Base-by-base conservation (phyloP, 2,329 filamentous ascomycete genomes). In the Exserohilum rostratum region DNA sequence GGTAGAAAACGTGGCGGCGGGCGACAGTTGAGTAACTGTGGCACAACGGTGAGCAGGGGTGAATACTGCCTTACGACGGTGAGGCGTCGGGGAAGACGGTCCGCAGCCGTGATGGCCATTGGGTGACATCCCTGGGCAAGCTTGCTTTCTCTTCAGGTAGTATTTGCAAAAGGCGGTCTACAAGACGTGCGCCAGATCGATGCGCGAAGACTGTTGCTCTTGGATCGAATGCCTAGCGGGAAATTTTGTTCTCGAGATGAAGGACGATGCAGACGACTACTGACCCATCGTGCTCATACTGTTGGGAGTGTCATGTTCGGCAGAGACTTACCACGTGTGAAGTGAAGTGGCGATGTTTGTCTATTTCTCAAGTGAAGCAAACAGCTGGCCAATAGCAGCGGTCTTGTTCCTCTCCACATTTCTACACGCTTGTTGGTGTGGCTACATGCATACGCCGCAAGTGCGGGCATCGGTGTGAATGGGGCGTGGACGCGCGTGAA, bases 101-200 rank as follows among this genome's bases (percentile, higher is more conserved):
- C 56, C 46, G 65, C 39, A 53, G 53, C 56, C 58, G 60, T 42
- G 38, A 37, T 40, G 44, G 43, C 37, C 38, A 50, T 54, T 52
- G 49, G 25, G 42, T 22, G 46, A 43, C 39, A 55, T 51, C 49
- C 40, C 18, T 58, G 55, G 53, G 46, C 55, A 39, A 52, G 57
- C 47, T 55, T 62, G 58, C 50, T 39, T 55, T 60, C 51, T 42
- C 50, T 56, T 43, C 22, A 29, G 40, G 46, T 53, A 60, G 51
- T 38, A 31, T 59, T 45, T 55, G 53, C 38, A 69, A 69, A 69
- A 64, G 59, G 68, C 66, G 66, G 67, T 71, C 65, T 69, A 65
- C 56, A 40, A 35, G 49, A 55, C 51, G 53, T 55, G 55, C 49
- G 50, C 38, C 45, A 44, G 39, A 42, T 56, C 44, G 53, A 46